Conservation (phyloP, 352 stramenopile genomes). For the Bremia lactucae region DNA sequence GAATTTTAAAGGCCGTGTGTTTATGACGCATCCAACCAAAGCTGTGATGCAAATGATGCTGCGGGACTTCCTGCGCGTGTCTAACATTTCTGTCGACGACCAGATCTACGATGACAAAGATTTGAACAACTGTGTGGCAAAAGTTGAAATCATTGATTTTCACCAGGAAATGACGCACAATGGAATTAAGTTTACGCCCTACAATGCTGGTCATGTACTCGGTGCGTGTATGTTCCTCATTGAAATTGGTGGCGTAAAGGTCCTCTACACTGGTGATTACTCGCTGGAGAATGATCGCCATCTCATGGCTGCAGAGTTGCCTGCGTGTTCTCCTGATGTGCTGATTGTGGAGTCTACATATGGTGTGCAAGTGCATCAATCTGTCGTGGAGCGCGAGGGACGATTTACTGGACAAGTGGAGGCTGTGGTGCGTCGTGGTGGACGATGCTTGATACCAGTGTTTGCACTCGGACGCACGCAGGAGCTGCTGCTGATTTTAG, state of each 20-base stretch:
- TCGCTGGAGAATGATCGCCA: constrained; percentile 97
- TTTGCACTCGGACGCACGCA: constrained; percentile 97
- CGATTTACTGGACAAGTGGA: constrained; percentile 95
- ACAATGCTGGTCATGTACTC: constrained; percentile 98
- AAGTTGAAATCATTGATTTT: constrained; percentile 98
- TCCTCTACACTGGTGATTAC: constrained; percentile 99
- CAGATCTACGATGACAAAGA: constrained; percentile 92
- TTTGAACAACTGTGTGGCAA: constrained; percentile 93
- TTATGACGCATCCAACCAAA: constrained; percentile 99
- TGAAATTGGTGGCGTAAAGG: constrained; percentile 94
- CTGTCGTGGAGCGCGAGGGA: constrained; percentile 91
- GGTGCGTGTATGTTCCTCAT: constrained; percentile 99
- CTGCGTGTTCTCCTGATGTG: constrained; percentile 89
- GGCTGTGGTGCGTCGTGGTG: constrained; percentile 91
- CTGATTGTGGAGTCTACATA: constrained; percentile 99
- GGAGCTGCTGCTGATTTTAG: constrained; percentile 97
- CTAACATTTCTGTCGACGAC: constrained; percentile 89
- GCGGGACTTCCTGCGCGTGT: constrained; percentile 93
- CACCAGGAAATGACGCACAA: constrained; percentile 94
- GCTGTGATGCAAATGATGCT: constrained; percentile 97
- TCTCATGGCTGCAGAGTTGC: constrained; percentile 88
- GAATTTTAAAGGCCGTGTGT: constrained; percentile 95
- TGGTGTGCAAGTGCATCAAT: constrained; percentile 95
- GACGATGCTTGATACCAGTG: constrained; percentile 96
- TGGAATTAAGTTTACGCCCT: constrained; percentile 97